Conservation (phyloP, 2,329 filamentous ascomycete species). For the Colletotrichum destructivum region DNA sequence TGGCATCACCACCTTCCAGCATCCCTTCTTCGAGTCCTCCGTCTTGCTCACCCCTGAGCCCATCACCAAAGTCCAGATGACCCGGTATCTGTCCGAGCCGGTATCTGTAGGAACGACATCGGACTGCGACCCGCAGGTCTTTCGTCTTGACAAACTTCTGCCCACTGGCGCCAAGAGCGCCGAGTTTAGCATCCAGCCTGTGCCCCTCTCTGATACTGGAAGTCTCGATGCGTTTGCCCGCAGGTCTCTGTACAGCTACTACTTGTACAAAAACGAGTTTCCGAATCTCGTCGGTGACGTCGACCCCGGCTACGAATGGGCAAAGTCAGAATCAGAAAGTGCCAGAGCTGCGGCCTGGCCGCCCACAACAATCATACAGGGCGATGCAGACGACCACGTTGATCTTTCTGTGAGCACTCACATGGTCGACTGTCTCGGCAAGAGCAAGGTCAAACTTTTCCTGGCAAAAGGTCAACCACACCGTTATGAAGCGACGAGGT, state of each 20-base stretch:
- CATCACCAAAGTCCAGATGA: conserved; percentile 47
- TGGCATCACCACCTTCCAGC: conserved; percentile 55
- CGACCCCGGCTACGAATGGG: conserved; percentile 53
- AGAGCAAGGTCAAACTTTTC: conserved; percentile 48
- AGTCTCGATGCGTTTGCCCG: conserved; percentile 33
- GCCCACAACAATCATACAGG: conserved; percentile 53
- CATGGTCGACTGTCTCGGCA: conserved; percentile 47
- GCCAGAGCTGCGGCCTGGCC: conserved; percentile 49
- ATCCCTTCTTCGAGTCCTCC: conserved; percentile 55
- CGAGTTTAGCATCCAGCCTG: neutral
- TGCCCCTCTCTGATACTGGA: conserved; percentile 12
- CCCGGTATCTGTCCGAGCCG: conserved; percentile 45
- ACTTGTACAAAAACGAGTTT: conserved; percentile 51
- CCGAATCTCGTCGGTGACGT: conserved; percentile 47
- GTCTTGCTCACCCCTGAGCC: conserved; percentile 48
- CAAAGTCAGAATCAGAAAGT: conserved; percentile 27
- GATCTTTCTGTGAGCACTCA: conserved; percentile 48
- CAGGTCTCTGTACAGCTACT: conserved; percentile 53
- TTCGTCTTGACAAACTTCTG: conserved; percentile 48
- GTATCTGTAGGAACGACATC: conserved; percentile 46
- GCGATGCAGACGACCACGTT: conserved; percentile 49
- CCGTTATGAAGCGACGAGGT: conserved; percentile 50
- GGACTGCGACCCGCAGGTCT: conserved; percentile 42
- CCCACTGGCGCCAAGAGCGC: conserved; percentile 48
- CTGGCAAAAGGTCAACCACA: conserved; percentile 48